These are phyloP conservation scores for Brettanomyces nanus DNA, from an alignment of 805 yeast species.

Conservation along the genomic window DNA sequence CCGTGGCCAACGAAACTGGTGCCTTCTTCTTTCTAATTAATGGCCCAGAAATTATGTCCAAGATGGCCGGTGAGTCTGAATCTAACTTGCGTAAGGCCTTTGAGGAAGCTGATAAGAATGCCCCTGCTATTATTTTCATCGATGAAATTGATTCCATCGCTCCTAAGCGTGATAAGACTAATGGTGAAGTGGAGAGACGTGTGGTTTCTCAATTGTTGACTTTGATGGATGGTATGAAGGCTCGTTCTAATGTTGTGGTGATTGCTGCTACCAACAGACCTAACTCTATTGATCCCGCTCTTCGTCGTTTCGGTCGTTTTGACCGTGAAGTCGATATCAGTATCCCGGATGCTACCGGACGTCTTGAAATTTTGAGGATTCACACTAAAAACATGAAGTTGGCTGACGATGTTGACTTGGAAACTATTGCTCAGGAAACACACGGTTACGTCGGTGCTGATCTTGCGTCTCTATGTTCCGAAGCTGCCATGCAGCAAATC, in stretches of 20 bases:
- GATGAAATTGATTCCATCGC: slow-evolving; percentile 99
- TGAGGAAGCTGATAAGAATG: slow-evolving; percentile 98
- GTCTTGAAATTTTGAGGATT: slow-evolving; percentile 92
- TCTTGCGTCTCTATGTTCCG: slow-evolving; percentile 97
- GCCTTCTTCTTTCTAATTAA: slow-evolving; percentile 96
- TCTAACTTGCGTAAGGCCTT: slow-evolving; percentile 95
- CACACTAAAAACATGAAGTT: slow-evolving; percentile 99
- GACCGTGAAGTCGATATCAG: slow-evolving; percentile 85
- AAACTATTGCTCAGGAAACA: slow-evolving; percentile 92
- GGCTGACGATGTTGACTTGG: slow-evolving; percentile 90
- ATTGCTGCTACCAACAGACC: slow-evolving; percentile 96
- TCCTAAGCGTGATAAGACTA: slow-evolving; percentile 99
- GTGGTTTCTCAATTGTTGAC: slow-evolving; percentile 97
- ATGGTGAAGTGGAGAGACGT: slow-evolving; percentile 99
- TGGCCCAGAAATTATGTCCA: slow-evolving; percentile 99
- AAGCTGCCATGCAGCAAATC: slow-evolving; percentile 99
- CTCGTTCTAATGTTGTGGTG: slow-evolving; percentile 96
- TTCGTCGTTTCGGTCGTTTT: slow-evolving; percentile 79
- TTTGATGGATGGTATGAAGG: slow-evolving; percentile 99
- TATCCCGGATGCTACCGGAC: slow-evolving; percentile 96
- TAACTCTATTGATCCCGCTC: slow-evolving; percentile 77
- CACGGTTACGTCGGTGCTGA: slow-evolving; percentile 99
- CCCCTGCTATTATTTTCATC: slow-evolving; percentile 95
- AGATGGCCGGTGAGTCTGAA: slow-evolving; percentile 99
- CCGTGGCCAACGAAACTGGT: slow-evolving; percentile 99